phyloP scores from a whole-genome alignment of 163 green algal species.

The Chlorella variabilis region DNA sequence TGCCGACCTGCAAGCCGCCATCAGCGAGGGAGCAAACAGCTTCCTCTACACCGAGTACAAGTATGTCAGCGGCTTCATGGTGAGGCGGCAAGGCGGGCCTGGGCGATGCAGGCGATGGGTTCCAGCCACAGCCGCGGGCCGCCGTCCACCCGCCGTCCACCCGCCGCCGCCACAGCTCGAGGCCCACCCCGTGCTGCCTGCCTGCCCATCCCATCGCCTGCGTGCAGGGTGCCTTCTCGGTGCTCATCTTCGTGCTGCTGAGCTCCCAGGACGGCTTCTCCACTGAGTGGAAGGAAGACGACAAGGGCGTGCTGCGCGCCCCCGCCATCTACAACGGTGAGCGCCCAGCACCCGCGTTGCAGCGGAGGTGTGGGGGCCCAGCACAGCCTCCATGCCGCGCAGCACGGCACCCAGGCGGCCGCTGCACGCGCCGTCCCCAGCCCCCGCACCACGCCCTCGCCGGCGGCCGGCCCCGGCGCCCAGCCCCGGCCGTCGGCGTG shows the following conservation, averaged over 20 bases:
- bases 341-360: too few species aligned
- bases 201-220: background rate
- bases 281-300: constrained; percentile 70
- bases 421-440: too few species aligned
- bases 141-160: too few species aligned
- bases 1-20: constrained; percentile 91
- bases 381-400: too few species aligned
- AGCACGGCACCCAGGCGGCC: too few species aligned
- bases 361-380: too few species aligned
- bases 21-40: constrained; percentile 86
- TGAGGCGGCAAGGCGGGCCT: constrained; percentile 27
- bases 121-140: too few species aligned
- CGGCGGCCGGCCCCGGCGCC: too few species aligned
- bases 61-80: constrained; percentile 96
- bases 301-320: constrained; percentile 55
- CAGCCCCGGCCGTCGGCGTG: too few species aligned
- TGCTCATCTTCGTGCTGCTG: constrained; percentile 95
- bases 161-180: background rate
- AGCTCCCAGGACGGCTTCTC: constrained; percentile 85
- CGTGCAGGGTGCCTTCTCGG: constrained; percentile 77
- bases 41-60: constrained; percentile 98
- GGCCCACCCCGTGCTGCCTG: too few species aligned
- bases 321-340: constrained; percentile 86
- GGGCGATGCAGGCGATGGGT: background rate
- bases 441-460: too few species aligned